Evolutionary conservation across 2,329 filamentous ascomycete species (phyloP), one percentile per base, ranked within the genome.

Genomic region (Tympanopsis confertula): DNA sequence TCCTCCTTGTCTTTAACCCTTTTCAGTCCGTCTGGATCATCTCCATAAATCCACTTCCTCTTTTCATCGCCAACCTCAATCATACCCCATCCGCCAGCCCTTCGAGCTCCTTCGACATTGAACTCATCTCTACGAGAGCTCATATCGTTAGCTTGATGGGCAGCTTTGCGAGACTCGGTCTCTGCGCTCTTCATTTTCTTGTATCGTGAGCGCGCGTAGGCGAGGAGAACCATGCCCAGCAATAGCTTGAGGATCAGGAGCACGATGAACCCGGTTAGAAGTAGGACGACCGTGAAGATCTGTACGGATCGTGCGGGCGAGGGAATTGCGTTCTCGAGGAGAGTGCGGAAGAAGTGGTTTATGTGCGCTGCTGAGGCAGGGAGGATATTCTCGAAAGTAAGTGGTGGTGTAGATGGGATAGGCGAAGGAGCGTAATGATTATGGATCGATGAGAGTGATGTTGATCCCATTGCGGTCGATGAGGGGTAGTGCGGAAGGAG

Each of bases 21-120:
- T 48, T 68, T 69, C 42, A 85, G 53, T 0, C 77, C 82, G 29
- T 91, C 86, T 0, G 72, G 67, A 54, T 93, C 86, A 54, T 94
- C 91, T 3, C 76, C 78, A 52, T 94, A 93, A 14, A 98, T 86
- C 78, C 83, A 85, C 39, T 80, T 68, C 45, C 85, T 69, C 53
- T 88, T 81, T 35, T 95, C 88, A 26, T 96, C 89, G 19, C 83
- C 84, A 0, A 96, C 76, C 52, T 96, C 91, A 0, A 94, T 79
- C 1, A 85, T 74, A 0, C 86, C 88, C 63, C 81, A 94, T 0
- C 85, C 84, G 0, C 89, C 89, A 2, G 86, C 65, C 1, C 88
- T 68, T 50, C 78, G 81, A 15, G 10, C 17, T 0, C 85, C 86
- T 3, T 80, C 74, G 0, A 85, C 78, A 12, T 82, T 76, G 42